Evolutionary conservation across 306 rosid genomes (phyloP), one percentile per base, ranked within the genome.

Genomic region (Rosa lucieae): DNA sequence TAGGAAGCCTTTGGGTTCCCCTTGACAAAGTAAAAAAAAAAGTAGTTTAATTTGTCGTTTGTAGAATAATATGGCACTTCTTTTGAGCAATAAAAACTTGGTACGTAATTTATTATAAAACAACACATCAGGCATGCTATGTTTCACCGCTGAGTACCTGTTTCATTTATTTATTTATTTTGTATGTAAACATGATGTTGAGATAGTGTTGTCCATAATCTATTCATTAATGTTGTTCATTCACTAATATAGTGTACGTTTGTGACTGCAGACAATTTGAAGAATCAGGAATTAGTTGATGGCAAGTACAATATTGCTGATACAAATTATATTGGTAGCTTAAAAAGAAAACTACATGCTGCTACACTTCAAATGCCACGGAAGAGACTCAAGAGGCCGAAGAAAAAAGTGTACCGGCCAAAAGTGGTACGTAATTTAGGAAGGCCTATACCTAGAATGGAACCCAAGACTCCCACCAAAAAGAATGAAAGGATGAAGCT

Each of bases 371-470:
- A 18, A 47, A 46, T 37, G 14, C 63, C 78, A 3, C 37, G 3
- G 0, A 61, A 78, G 73, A 78, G 21, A 77, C 14, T 52, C 9
- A 58, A 58, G 32, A 58, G 12, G 12, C 7, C n/a, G 0, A 79
- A 44, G 63, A 85, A 71, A 71, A 90, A 77, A 77, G 26, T 29
- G 13, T 80, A 81, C 58, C 10, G 87, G 52, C 88, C 92, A 14
- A 87, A 83, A 39, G 82, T 88, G 61, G 15, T 67, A 15, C 76
- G 78, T 14, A 69, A 61, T 61, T 6, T 78, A 67, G 46, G 67
- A n/a, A 81, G 58, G 6, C 67, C 67, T 56, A 21, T 56, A 61
- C 77, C 72, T 10, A 77, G 6, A 58, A 62, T 15, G 46, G 51
- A 39, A 5, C 48, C 77, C 9, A 76, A 56, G 65, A 78, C 2